Evolutionary conservation across 441 rosid species (phyloP).

Genomic region (Kokia cookei): DNA sequence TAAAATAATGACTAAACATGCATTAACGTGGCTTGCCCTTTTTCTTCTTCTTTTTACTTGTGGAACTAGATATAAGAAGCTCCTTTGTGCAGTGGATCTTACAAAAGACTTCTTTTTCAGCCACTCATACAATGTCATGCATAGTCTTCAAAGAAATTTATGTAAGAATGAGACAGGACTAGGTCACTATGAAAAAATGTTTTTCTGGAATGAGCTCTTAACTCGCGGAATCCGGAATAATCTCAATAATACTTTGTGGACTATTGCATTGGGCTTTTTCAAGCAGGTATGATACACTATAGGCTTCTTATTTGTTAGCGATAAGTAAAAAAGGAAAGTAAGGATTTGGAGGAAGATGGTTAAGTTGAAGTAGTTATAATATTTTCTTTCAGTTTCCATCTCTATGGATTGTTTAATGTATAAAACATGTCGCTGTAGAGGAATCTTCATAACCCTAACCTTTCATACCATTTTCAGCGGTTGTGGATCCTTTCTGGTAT

Average conservation of each 20-base stretch:
- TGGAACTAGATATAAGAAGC: constrained; percentile 67
- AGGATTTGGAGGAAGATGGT: background rate
- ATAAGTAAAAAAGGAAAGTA: background rate
- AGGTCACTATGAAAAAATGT: constrained; percentile 53
- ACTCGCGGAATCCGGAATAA: constrained; percentile 49
- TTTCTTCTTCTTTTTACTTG: constrained; percentile 15
- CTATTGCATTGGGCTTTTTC: constrained; percentile 75
- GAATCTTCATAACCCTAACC: background rate
- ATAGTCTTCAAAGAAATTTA: constrained; percentile 60
- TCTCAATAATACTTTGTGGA: constrained; percentile 60
- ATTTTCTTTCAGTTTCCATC: background rate
- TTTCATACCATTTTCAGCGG: background rate
- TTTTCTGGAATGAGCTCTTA: constrained; percentile 71
- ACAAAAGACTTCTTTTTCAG: constrained; percentile 84
- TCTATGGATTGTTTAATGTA: background rate
- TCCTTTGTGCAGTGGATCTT: constrained; percentile 66
- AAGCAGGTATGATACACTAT: constrained; percentile 11
- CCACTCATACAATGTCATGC: constrained; percentile 70
- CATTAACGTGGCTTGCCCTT: constrained; percentile 27
- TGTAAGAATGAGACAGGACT: constrained; percentile 38
- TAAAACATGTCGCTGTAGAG: background rate
- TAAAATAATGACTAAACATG: constrained; percentile 13
- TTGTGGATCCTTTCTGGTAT: background rate
- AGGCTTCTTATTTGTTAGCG: background rate
- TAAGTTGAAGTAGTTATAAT: background rate